These are phyloP conservation scores for Sapria himalayana DNA, from an alignment of 345 rosid genomes.

Conservation along the genomic window DNA sequence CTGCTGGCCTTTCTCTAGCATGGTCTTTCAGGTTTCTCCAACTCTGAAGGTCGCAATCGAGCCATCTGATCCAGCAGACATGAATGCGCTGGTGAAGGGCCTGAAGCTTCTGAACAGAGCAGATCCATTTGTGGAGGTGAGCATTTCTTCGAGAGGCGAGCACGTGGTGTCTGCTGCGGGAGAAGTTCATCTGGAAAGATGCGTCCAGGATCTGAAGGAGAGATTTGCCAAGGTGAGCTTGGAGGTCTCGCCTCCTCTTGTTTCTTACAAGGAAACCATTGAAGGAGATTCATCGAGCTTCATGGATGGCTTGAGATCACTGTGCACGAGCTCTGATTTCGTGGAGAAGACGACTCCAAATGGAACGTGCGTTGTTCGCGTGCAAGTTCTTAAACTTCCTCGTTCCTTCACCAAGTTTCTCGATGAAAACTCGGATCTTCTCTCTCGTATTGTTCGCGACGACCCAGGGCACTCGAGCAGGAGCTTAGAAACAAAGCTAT, in stretches of 20 bases:
- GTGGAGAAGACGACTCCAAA: slow-evolving; percentile 61
- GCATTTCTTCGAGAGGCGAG: slow-evolving; percentile 82
- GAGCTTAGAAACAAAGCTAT: slow-evolving; percentile 23
- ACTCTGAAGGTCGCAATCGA: slow-evolving; percentile 83
- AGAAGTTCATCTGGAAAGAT: slow-evolving; percentile 89
- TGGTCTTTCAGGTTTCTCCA: slow-evolving; percentile 84
- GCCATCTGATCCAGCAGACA: slow-evolving; percentile 80
- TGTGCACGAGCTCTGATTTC: slow-evolving; percentile 31
- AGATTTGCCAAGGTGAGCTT: slow-evolving; percentile 74
- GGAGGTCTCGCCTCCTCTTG: slow-evolving; percentile 81
- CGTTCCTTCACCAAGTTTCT: slow-evolving; percentile 51
- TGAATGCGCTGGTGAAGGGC: slow-evolving; percentile 64
- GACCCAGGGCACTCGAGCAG: slow-evolving; percentile 25
- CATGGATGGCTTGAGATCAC: slow-evolving; percentile 38
- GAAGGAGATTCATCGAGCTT: slow-evolving; percentile 43
- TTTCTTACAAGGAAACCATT: slow-evolving; percentile 73
- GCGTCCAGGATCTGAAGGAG: slow-evolving; percentile 72
- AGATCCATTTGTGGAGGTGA: slow-evolving; percentile 82
- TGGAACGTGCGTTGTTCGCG: slow-evolving; percentile 55
- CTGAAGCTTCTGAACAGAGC: slow-evolving; percentile 71
- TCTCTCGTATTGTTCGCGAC: slow-evolving; percentile 49
- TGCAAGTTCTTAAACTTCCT: slow-evolving; percentile 70
- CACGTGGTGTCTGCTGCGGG: slow-evolving; percentile 92
- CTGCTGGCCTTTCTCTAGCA: slow-evolving; percentile 91
- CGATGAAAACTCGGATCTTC: slow-evolving; percentile 55